phyloP scores from a whole-genome alignment of 73 alveolate species.

The Tetrahymena thermophila region DNA sequence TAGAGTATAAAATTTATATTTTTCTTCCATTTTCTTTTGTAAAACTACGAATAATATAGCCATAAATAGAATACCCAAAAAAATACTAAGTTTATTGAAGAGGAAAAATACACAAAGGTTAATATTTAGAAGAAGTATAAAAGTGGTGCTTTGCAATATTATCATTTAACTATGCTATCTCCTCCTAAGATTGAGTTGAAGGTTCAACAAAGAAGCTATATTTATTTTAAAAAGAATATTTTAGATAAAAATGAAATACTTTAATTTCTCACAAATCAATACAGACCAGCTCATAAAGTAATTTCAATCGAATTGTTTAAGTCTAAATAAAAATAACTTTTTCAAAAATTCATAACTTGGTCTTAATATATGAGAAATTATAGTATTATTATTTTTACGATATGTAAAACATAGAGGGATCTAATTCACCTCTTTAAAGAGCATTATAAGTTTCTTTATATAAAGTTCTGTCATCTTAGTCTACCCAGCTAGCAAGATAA shows the following conservation, averaged over 20 bases:
- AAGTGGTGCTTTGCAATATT: neutral
- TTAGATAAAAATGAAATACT: no score
- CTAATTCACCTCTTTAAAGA: neutral
- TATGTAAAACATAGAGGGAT: neutral
- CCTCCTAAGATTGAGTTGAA: neutral
- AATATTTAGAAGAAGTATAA: neutral
- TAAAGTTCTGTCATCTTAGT: neutral
- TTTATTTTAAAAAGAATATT: no score
- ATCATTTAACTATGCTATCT: neutral
- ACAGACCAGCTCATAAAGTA: no score
- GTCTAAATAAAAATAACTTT: no score
- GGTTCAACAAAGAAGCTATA: neutral
- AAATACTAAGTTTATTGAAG: neutral
- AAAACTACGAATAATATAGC: neutral
- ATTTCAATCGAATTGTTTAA: no score
- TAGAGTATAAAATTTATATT: neutral
- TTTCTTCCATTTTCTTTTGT: neutral
- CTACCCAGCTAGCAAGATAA: neutral
- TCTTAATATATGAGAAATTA: no score
- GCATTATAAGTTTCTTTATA: neutral
- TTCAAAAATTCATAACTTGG: no score
- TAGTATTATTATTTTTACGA: no score
- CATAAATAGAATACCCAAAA: neutral
- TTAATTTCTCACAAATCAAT: no score
- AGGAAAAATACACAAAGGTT: neutral